These are phyloP conservation scores for Euphorbia corollata DNA, from an alignment of 441 rosid species.

Conservation along the genomic window DNA sequence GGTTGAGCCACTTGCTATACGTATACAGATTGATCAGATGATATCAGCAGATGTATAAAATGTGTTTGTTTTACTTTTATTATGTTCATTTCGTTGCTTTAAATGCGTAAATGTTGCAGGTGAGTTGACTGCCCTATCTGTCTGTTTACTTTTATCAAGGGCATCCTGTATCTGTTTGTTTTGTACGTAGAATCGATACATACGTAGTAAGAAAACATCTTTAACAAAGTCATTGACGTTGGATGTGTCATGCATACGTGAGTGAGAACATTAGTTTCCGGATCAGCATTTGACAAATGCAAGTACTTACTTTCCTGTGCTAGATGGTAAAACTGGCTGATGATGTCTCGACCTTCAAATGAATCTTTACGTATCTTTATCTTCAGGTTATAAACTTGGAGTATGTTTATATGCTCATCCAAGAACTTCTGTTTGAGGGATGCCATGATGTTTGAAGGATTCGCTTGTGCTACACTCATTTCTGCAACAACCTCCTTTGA, in stretches of 20 bases:
- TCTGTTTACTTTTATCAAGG: too few relatives aligned
- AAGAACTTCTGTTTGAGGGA: not conserved
- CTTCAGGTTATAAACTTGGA: not conserved
- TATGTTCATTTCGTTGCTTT: too few relatives aligned
- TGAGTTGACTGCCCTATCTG: not conserved
- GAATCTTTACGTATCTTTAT: not conserved
- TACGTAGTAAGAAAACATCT: not conserved
- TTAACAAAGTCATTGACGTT: not conserved
- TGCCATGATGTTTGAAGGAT: not conserved
- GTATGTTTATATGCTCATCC: not conserved
- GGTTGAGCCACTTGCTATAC: too few relatives aligned
- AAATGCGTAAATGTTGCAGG: too few relatives aligned
- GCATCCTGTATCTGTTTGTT: not conserved
- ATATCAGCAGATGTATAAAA: too few relatives aligned
- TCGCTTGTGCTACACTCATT: not conserved
- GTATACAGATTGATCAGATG: too few relatives aligned
- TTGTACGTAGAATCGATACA: not conserved
- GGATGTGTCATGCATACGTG: not conserved
- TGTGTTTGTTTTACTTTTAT: too few relatives aligned
- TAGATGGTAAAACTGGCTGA: not conserved
- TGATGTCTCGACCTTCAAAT: not conserved
- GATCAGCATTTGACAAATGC: not conserved
- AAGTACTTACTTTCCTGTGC: not conserved
- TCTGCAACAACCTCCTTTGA: too few relatives aligned
- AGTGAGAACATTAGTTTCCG: not conserved